Percentiles rank a stretch among this genome's conserved stretches.
Evolutionary conservation across 108 stramenopile genomes (phyloP).

Genomic region (Cylindrotheca closterium): DNA sequence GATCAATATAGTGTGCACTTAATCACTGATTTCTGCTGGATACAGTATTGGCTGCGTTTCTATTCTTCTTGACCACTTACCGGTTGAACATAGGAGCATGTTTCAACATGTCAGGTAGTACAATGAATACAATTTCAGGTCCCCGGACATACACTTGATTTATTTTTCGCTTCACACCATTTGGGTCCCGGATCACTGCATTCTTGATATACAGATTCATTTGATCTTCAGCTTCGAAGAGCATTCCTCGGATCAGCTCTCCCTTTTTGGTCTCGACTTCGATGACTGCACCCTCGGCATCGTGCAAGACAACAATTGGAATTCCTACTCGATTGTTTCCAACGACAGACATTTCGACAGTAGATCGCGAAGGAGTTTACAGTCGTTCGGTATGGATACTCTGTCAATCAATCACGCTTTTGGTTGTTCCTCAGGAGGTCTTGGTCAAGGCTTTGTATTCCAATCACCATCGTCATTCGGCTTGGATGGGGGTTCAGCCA

Average conservation of each 20-base stretch:
- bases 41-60: background rate
- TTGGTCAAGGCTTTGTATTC: background rate
- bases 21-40: too few relatives aligned
- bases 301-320: slow-evolving; percentile 87
- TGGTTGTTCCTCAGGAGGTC: background rate
- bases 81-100: slow-evolving; percentile 91
- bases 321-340: slow-evolving; percentile 91
- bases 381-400: background rate
- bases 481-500: too few relatives aligned
- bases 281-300: slow-evolving; percentile 83
- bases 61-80: slow-evolving; percentile 25
- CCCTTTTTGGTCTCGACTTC: slow-evolving; percentile 86
- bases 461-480: too few relatives aligned
- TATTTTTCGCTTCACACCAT: slow-evolving; percentile 68
- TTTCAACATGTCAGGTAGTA: slow-evolving; percentile 80
- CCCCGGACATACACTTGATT: slow-evolving; percentile 83
- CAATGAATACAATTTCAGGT: slow-evolving; percentile 82
- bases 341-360: slow-evolving; percentile 72
- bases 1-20: background rate
- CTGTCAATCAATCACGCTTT: background rate
- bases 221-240: slow-evolving; percentile 90
- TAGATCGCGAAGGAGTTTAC: background rate
- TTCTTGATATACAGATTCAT: slow-evolving; percentile 91
- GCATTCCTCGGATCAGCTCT: slow-evolving; percentile 77
- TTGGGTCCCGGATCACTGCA: slow-evolving; percentile 58